Evolutionary conservation across 768 basidiomycete genomes (phyloP).

Genomic region (Amanita polypyramis): DNA sequence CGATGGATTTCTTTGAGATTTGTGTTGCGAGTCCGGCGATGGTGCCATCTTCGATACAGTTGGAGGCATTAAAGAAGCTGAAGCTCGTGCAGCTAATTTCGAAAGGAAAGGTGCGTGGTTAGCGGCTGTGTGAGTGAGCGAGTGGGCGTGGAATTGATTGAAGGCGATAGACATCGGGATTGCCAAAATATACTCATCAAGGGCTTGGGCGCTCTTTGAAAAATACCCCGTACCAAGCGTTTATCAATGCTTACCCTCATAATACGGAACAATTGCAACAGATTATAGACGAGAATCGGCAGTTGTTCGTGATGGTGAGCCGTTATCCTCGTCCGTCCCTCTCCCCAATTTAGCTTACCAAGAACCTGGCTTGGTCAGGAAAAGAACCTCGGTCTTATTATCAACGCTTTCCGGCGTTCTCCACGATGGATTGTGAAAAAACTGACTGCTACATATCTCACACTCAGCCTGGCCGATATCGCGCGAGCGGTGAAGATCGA

Average conservation of each 20-base stretch:
- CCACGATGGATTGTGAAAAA: conserved; percentile 73
- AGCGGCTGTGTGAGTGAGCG: not conserved
- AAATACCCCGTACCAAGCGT: conserved; percentile 49
- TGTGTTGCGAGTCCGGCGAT: conserved; percentile 54
- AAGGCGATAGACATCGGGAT: conserved; percentile 27
- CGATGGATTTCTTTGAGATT: conserved; percentile 74
- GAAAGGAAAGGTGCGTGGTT: conserved; percentile 50
- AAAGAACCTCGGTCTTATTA: conserved; percentile 58
- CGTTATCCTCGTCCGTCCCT: not conserved
- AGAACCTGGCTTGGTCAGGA: conserved; percentile 38
- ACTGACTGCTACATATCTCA: conserved; percentile 76
- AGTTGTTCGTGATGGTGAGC: conserved; percentile 42
- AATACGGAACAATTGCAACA: conserved; percentile 32
- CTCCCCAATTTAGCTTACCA: not conserved
- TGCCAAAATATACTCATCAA: conserved; percentile 69
- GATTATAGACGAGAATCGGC: conserved; percentile 44
- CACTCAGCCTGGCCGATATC: conserved; percentile 66
- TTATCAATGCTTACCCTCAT: conserved; percentile 59
- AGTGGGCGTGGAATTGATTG: not conserved
- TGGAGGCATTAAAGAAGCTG: conserved; percentile 84
- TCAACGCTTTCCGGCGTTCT: conserved; percentile 55
- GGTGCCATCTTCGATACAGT: conserved; percentile 56
- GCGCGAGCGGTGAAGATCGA: conserved; percentile 42
- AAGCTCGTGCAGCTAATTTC: conserved; percentile 69
- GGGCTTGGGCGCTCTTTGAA: conserved; percentile 53